phyloP scores from a whole-genome alignment of 441 rosid genomes.

The Arabidopsis lyrata region DNA sequence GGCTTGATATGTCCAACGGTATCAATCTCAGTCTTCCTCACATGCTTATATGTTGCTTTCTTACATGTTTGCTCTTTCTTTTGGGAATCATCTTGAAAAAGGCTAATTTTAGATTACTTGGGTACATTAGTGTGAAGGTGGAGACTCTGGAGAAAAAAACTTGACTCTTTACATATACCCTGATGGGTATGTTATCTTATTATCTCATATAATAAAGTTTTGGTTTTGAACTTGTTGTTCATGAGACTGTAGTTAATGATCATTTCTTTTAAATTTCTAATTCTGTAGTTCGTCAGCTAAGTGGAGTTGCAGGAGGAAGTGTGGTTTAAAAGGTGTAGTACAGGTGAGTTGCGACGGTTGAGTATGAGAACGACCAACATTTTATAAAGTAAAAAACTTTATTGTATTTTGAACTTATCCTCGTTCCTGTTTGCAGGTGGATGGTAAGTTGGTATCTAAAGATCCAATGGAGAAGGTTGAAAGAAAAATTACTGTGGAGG shows the following conservation, averaged over 20 bases:
- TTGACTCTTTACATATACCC: slow-evolving; percentile 64
- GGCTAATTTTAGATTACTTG: slow-evolving; percentile 27
- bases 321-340: slow-evolving; percentile 76
- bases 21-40: slow-evolving; percentile 7
- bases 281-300: slow-evolving; percentile 61
- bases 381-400: background rate
- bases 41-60: slow-evolving; percentile 21
- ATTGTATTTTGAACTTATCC: background rate
- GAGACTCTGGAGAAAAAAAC: slow-evolving; percentile 70
- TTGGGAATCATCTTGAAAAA: slow-evolving; percentile 5
- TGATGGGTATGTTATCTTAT: slow-evolving; percentile 68
- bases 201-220: slow-evolving; percentile 27
- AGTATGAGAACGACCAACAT: slow-evolving; percentile 3
- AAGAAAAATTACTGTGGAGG: slow-evolving; percentile 61
- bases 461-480: slow-evolving; percentile 45
- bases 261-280: slow-evolving; percentile 15
- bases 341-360: slow-evolving; percentile 49
- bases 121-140: slow-evolving; percentile 80
- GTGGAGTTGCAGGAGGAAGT: slow-evolving; percentile 87
- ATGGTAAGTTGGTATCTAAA: slow-evolving; percentile 45
- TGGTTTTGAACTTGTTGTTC: slow-evolving; percentile 17
- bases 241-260: slow-evolving; percentile 19
- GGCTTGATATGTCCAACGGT: slow-evolving; percentile 78
- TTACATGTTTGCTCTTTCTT: background rate
- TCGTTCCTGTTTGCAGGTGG: slow-evolving; percentile 52